Percentiles rank a stretch among this genome's conserved stretches.
phyloP scores from a whole-genome alignment of 1,284 basidiomycete species.

The Tranzscheliella williamsii region DNA sequence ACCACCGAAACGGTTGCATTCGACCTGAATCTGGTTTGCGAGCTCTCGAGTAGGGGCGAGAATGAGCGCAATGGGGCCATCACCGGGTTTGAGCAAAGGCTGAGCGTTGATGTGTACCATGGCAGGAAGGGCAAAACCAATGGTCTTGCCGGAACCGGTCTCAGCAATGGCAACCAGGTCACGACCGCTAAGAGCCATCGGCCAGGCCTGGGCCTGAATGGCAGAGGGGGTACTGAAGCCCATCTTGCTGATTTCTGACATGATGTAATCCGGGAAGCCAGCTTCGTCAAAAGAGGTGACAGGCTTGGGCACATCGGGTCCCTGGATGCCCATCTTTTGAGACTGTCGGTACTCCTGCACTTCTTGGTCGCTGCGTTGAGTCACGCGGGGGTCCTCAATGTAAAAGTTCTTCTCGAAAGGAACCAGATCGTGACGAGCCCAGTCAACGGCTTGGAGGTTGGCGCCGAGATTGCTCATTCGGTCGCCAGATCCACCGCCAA shows the following conservation, averaged over 20 bases:
- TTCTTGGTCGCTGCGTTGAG: slow-evolving; percentile 78
- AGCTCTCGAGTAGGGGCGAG: slow-evolving; percentile 97
- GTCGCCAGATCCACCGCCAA: slow-evolving; percentile 66
- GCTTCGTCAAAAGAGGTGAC: slow-evolving; percentile 90
- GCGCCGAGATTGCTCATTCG: slow-evolving; percentile 83
- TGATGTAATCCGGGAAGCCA: slow-evolving; percentile 93
- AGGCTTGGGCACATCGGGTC: slow-evolving; percentile 83
- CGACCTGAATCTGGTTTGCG: slow-evolving; percentile 97
- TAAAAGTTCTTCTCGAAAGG: slow-evolving; percentile 89
- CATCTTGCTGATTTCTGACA: slow-evolving; percentile 88
- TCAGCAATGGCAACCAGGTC: slow-evolving; percentile 91
- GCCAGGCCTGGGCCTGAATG: slow-evolving; percentile 98
- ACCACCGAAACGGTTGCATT: slow-evolving; percentile 96
- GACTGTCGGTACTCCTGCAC: slow-evolving; percentile 79
- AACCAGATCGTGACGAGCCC: slow-evolving; percentile 72
- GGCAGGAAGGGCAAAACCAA: slow-evolving; percentile 94
- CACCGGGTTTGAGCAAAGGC: slow-evolving; percentile 87
- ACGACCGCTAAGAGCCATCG: slow-evolving; percentile 90
- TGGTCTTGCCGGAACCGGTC: slow-evolving; percentile 70
- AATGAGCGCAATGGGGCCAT: slow-evolving; percentile 95
- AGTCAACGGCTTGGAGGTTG: slow-evolving; percentile 81
- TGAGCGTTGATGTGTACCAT: slow-evolving; percentile 99
- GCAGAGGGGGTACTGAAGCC: slow-evolving; percentile 87
- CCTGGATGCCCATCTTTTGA: slow-evolving; percentile 93
- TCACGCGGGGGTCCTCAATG: slow-evolving; percentile 84